phyloP scores from a whole-genome alignment of 1,284 basidiomycete species.

The Cutaneotrichosporon curvatum region DNA sequence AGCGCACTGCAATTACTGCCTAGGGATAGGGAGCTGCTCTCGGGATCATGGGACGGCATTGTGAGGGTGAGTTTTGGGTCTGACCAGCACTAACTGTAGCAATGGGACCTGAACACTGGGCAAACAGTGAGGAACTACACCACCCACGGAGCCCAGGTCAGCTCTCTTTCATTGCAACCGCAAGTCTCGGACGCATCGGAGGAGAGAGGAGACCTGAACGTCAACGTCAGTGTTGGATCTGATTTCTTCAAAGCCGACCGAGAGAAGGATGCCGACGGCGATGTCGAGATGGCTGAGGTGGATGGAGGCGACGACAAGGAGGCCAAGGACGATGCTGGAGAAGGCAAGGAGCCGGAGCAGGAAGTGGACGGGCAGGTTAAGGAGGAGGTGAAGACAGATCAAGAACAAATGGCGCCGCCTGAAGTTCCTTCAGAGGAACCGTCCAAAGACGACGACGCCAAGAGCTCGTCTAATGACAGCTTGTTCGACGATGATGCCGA shows the following conservation, averaged over 20 bases:
- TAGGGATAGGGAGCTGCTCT: conserved; percentile 76
- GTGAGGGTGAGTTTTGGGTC: conserved; percentile 76
- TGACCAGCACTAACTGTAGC: conserved; percentile 50
- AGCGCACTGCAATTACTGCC: conserved; percentile 75
- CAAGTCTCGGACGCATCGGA: conserved; percentile 1
- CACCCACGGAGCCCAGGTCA: conserved; percentile 79
- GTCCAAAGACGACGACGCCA: conserved; percentile 11
- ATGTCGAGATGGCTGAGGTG: not conserved
- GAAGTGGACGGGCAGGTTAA: conserved; percentile 3
- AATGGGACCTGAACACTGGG: conserved; percentile 97
- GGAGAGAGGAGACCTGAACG: conserved; percentile 1
- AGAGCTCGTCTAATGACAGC: conserved; percentile 26
- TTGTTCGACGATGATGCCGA: conserved; percentile 39
- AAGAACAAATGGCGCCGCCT: not conserved
- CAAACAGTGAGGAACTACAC: conserved; percentile 68
- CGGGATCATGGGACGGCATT: conserved; percentile 90
- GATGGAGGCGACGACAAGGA: not conserved
- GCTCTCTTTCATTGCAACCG: conserved; percentile 72
- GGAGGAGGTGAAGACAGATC: conserved; percentile 19
- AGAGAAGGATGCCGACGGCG: conserved; percentile 1
- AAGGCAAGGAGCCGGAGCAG: conserved; percentile 7
- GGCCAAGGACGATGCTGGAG: not conserved
- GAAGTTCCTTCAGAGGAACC: not conserved
- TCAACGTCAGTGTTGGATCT: conserved; percentile 22
- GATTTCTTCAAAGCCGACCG: conserved; percentile 30